Evolutionary conservation across 2,329 filamentous ascomycete genomes (phyloP).

Genomic region (Fusarium beomiforme): DNA sequence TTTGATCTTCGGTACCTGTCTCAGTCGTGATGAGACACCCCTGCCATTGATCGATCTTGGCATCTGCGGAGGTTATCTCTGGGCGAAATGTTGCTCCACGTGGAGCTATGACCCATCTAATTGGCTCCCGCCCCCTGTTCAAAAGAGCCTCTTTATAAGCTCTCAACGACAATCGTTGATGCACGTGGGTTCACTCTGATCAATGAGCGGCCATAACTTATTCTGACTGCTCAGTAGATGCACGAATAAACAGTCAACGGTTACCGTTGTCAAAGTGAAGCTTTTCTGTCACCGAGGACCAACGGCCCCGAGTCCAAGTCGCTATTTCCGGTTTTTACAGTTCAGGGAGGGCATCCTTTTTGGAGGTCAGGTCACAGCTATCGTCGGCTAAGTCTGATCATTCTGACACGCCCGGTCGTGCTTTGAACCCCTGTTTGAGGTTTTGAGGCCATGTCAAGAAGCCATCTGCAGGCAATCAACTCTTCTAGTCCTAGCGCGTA

Average conservation of each 20-base stretch:
- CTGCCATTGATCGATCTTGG: slow-evolving; percentile 16
- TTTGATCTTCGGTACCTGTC: background rate
- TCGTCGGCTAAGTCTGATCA: background rate
- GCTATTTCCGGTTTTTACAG: background rate
- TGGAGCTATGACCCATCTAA: background rate
- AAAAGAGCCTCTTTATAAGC: slow-evolving; percentile 15
- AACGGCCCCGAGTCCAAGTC: background rate
- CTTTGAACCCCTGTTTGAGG: accelerated
- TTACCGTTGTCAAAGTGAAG: accelerated
- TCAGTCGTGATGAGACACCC: background rate
- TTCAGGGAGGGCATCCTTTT: background rate
- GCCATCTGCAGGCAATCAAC: background rate
- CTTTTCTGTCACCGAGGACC: background rate
- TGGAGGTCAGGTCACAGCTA: background rate
- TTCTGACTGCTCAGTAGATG: accelerated
- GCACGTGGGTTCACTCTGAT: slow-evolving; percentile 26
- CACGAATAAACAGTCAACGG: accelerated
- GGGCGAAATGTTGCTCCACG: slow-evolving; percentile 29
- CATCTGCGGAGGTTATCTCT: slow-evolving; percentile 15
- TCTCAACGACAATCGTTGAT: slow-evolving; percentile 22
- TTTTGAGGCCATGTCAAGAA: background rate
- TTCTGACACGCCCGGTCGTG: background rate
- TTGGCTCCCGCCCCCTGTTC: background rate
- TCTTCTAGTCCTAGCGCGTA: background rate
- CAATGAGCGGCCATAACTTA: background rate